A percentile compares a stretch with the other conserved stretches of the same genome.
phyloP scores from a whole-genome alignment of 495 filamentous ascomycete species.

The Trichoderma reesei region DNA sequence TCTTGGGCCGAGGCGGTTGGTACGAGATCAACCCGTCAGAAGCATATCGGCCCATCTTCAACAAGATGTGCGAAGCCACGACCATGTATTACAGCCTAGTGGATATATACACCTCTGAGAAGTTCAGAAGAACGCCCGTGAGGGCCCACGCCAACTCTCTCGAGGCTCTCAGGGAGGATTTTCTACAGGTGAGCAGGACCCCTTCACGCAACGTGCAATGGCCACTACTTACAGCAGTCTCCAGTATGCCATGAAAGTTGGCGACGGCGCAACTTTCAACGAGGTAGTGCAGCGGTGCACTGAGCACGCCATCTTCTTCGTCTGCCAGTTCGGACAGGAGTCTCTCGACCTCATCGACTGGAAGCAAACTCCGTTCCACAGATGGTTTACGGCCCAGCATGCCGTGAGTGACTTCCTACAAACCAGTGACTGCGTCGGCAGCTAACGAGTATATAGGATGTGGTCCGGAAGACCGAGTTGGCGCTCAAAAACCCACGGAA shows the following conservation, averaged over 20 bases:
- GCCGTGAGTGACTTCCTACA: slow-evolving; percentile 20
- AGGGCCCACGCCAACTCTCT: slow-evolving; percentile 20
- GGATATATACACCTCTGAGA: slow-evolving; percentile 22
- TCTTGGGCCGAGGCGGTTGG: slow-evolving; percentile 68
- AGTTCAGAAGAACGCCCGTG: slow-evolving; percentile 20
- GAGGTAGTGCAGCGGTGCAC: slow-evolving; percentile 28
- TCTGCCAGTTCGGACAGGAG: slow-evolving; percentile 33
- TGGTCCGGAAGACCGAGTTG: background rate
- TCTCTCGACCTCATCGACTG: slow-evolving; percentile 15
- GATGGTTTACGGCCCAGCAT: slow-evolving; percentile 23
- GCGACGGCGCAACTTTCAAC: slow-evolving; percentile 31
- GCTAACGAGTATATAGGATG: background rate
- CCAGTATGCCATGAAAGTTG: slow-evolving; percentile 31
- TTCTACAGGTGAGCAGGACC: slow-evolving; percentile 5
- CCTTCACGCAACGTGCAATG: slow-evolving; percentile 11
- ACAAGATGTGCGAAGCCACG: slow-evolving; percentile 59
- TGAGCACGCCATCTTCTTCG: slow-evolving; percentile 31
- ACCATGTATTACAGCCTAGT: slow-evolving; percentile 57
- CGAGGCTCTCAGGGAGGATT: slow-evolving; percentile 23
- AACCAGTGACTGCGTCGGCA: background rate
- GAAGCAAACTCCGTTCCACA: slow-evolving; percentile 28
- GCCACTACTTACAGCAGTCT: background rate
- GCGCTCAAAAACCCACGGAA: slow-evolving; percentile 8
- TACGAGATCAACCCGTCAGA: slow-evolving; percentile 58
- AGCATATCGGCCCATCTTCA: slow-evolving; percentile 50